Evolutionary conservation across 345 rosid genomes (phyloP).

Genomic region (Raphanus raphanistrum): DNA sequence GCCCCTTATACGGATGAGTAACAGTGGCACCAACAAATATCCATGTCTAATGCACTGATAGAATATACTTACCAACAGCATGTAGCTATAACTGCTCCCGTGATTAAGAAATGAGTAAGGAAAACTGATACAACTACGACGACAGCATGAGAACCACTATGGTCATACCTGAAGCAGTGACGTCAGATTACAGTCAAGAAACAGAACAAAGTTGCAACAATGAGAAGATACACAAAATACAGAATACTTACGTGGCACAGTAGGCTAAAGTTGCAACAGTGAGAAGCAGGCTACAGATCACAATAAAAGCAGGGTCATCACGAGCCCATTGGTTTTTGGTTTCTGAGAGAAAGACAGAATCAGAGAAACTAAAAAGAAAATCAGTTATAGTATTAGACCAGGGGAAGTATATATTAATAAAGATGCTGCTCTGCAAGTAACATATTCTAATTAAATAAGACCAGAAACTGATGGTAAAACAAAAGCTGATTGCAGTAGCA

Average conservation of each 20-base stretch:
- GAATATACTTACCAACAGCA: conserved; percentile 73
- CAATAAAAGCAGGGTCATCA: conserved; percentile 99
- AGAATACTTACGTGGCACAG: conserved; percentile 88
- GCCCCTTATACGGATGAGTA: not conserved
- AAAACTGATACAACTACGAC: conserved; percentile 77
- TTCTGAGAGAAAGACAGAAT: conserved; percentile 56
- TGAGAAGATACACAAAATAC: not conserved
- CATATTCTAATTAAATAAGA: conserved; percentile 5
- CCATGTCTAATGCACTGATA: not conserved
- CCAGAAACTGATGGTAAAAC: not conserved
- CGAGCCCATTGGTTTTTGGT: conserved; percentile 99
- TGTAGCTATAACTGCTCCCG: conserved; percentile 79
- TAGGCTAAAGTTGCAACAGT: conserved; percentile 79
- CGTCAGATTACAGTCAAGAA: not conserved
- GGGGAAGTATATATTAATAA: not conserved
- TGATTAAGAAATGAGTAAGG: conserved; percentile 73
- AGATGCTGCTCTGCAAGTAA: not conserved
- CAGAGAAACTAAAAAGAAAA: conserved; percentile 11
- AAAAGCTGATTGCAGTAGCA: conserved; percentile 20
- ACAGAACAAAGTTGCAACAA: not conserved
- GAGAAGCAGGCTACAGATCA: conserved; percentile 87
- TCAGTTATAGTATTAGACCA: not conserved
- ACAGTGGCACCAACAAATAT: conserved; percentile 1
- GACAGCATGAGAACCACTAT: conserved; percentile 76
- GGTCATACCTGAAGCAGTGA: conserved; percentile 76